These are phyloP conservation scores for Septoria petroselini DNA, from an alignment of 2,329 filamentous ascomycete species.

Conservation along the genomic window DNA sequence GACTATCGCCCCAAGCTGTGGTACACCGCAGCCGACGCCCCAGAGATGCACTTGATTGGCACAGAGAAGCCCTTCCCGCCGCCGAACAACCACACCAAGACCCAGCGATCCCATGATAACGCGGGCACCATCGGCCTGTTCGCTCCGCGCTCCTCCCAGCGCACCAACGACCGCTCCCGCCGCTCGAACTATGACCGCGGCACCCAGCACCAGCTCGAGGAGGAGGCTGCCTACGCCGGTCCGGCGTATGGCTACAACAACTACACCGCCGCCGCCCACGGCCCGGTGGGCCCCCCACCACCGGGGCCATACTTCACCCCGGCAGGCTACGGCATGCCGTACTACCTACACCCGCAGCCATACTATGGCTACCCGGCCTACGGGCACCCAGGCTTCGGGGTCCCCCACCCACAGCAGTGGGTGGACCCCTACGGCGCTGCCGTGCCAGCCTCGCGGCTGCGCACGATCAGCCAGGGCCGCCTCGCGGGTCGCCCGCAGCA, in stretches of 20 bases:
- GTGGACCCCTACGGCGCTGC: too few relatives aligned
- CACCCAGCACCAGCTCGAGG: conserved; percentile 49
- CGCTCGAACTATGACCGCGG: conserved; percentile 79
- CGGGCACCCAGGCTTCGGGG: neutral
- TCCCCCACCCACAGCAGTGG: too few relatives aligned
- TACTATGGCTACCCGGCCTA: neutral
- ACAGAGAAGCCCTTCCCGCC: conserved; percentile 71
- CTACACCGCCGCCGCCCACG: conserved; percentile 9
- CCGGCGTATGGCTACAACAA: conserved; percentile 11
- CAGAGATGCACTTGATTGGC: conserved; percentile 54
- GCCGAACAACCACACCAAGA: conserved; percentile 81
- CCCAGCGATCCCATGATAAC: conserved; percentile 83
- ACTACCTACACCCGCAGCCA: neutral
- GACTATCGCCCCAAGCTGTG: conserved; percentile 83
- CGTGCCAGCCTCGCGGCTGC: conserved; percentile 20
- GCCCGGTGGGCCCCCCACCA: conserved; percentile 12
- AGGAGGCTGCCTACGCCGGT: conserved; percentile 29
- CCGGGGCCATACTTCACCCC: neutral
- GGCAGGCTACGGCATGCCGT: conserved; percentile 1
- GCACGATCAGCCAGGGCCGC: conserved; percentile 23
- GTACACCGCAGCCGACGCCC: conserved; percentile 45
- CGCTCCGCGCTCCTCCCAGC: conserved; percentile 72
- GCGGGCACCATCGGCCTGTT: conserved; percentile 84
- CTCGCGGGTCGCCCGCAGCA: conserved; percentile 25
- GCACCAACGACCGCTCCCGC: conserved; percentile 65